phyloP scores from a whole-genome alignment of 83 land plant genomes.

The Larix sibirica region DNA sequence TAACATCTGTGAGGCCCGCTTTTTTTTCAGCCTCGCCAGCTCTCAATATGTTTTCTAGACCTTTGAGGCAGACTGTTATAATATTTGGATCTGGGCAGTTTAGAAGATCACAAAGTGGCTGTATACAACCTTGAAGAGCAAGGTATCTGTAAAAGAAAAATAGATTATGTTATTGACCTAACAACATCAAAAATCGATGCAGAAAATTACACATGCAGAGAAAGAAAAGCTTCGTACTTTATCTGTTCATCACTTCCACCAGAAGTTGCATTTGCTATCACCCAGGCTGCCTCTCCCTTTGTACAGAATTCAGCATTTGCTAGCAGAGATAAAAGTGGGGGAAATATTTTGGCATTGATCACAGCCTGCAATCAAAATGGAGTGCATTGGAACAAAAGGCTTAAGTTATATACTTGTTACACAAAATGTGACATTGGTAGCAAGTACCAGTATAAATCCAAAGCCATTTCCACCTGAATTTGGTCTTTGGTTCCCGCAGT shows the following conservation, averaged over 20 bases:
- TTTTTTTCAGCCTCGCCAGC: constrained; percentile 39
- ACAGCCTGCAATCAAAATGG: constrained; percentile 14
- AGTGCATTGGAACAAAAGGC: no score
- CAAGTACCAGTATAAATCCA: no score
- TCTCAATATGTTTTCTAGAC: constrained; percentile 37
- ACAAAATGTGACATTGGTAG: no score
- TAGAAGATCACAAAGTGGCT: constrained; percentile 43
- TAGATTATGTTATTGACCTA: not conserved
- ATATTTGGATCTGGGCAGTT: constrained; percentile 26
- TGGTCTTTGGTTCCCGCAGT: constrained; percentile 66
- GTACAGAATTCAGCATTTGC: constrained; percentile 61
- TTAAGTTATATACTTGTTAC: no score
- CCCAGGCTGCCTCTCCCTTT: constrained; percentile 75
- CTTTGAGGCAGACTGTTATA: constrained; percentile 32
- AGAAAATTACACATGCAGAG: not conserved
- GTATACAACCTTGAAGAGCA: constrained; percentile 30
- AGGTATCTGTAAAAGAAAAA: constrained; percentile 23
- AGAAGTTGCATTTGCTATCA: constrained; percentile 75
- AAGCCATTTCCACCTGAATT: constrained; percentile 38
- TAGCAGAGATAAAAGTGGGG: constrained; percentile 39
- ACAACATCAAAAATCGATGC: no score
- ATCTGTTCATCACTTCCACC: constrained; percentile 74
- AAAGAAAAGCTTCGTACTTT: constrained; percentile 26
- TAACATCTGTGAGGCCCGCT: constrained; percentile 25
- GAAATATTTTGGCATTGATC: constrained; percentile 44